Evolutionary conservation across 2,329 filamentous ascomycete species (phyloP), one percentile per base, ranked within the genome.

Genomic region (Ilyonectria destructans): DNA sequence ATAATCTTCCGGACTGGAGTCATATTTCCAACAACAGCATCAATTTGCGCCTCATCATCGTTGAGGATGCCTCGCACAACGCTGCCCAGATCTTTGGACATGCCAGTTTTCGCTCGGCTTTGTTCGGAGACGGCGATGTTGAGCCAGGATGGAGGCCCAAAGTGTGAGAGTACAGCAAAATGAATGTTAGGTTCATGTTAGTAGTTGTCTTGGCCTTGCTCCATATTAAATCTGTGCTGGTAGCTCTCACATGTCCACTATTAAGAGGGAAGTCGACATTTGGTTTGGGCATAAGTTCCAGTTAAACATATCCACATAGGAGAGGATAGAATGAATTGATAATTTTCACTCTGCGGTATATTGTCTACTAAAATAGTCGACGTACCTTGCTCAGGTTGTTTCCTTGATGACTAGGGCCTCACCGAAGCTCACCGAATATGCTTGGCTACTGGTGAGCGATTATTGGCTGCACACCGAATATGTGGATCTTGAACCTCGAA

Each of bases 401-500:
- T 26, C 26, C 26, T 26, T 5, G 26, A 26, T 26, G 26, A 26
- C 26, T 26, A 23, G 31, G 7, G 2, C 31, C 12, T 33, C 61
- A 65, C 52, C 63, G 45, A 19, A 49, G 40, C 58, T 58, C 58
- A 65, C 59, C 67, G 49, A 29, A 58, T 1, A 4, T 68, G 68
- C 31, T 52, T 61, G 63, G 6, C 52, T 61, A 49, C 43, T 5
- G 2, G 33, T 19, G 17, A n/a, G 6, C 19, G 6, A 5, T 33
- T 13, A 77, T 76, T 77, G 75, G 75, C 62, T 46, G 6, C 56
- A 66, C 68, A 71, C 68, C 69, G 45, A 37, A 31, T 15, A 46
- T 54, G 40, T 61, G 19, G 49, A 13, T 21, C 54, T 43, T 69
- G 64, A 23, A 71, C 60, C 59, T 68, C 40, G 63, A 77, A 77